These are phyloP conservation scores for Fusarium kyushuense DNA, from an alignment of 2,329 filamentous ascomycete genomes.

Conservation along the genomic window DNA sequence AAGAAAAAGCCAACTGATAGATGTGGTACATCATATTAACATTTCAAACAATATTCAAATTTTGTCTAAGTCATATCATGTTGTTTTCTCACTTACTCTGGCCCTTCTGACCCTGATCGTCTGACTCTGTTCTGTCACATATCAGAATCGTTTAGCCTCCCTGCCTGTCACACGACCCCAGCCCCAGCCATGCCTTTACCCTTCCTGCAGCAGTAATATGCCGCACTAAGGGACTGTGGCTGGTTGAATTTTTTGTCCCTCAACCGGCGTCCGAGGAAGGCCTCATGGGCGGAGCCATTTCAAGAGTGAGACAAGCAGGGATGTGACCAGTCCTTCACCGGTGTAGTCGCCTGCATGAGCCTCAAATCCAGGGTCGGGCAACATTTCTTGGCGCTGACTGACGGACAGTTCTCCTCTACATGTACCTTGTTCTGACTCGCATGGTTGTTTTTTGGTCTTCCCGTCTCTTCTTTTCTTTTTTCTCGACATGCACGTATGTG, in stretches of 20 bases:
- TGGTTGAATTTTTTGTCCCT: conserved; percentile 1
- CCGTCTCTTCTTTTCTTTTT: background rate
- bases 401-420: background rate
- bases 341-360: conserved; percentile 37
- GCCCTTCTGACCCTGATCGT: background rate
- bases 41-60: background rate
- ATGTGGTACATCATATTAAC: conserved; percentile 2
- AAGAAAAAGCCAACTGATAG: conserved; percentile 1
- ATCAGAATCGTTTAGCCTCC: conserved; percentile 21
- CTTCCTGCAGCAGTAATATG: background rate
- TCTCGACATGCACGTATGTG: background rate
- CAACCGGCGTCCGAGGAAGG: conserved; percentile 34
- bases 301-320: conserved; percentile 2
- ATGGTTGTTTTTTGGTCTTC: background rate
- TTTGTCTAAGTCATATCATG: conserved; percentile 5
- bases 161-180: conserved; percentile 14
- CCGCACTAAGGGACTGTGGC: background rate
- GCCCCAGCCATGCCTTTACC: background rate
- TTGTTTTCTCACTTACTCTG: background rate
- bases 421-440: background rate
- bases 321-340: conserved; percentile 24
- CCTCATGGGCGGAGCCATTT: conserved; percentile 35
- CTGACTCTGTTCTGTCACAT: conserved; percentile 21
- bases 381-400: conserved; percentile 12
- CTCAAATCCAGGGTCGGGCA: conserved; percentile 23